phyloP scores from a whole-genome alignment of 2,329 filamentous ascomycete species.

The Colletotrichum godetiae region DNA sequence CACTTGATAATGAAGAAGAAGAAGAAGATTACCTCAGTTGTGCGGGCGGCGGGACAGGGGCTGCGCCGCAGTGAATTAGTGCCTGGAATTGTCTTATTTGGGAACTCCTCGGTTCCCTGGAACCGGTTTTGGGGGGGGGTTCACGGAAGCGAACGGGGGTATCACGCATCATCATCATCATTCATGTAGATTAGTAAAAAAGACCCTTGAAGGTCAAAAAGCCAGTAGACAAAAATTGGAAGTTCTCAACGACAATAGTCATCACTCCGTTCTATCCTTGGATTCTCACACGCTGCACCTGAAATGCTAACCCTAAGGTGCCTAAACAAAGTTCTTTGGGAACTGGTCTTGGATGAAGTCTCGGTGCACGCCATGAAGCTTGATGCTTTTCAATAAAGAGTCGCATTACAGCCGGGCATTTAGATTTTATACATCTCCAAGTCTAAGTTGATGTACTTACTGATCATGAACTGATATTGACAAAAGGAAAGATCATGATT shows the following conservation, averaged over 20 bases:
- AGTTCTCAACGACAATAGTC: background rate
- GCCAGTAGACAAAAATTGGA: slow-evolving; percentile 3
- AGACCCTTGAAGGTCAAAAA: background rate
- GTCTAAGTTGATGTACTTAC: background rate
- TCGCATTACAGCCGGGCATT: background rate
- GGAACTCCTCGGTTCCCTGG: background rate
- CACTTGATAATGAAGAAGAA: background rate
- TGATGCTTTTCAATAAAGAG: background rate
- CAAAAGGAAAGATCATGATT: background rate
- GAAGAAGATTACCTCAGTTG: background rate
- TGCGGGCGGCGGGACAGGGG: background rate
- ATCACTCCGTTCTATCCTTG: background rate
- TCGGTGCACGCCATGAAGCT: background rate
- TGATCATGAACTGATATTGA: background rate
- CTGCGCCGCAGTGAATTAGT: background rate
- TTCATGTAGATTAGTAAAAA: slow-evolving; percentile 17
- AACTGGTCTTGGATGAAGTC: no score
- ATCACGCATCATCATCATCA: slow-evolving; percentile 3
- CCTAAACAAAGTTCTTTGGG: no score
- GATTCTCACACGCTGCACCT: background rate
- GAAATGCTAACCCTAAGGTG: background rate
- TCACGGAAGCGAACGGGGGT: background rate
- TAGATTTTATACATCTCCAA: background rate
- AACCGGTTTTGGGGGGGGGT: background rate
- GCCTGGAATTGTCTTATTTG: slow-evolving; percentile 1